Percentiles rank a stretch among this genome's conserved stretches.
phyloP scores from a whole-genome alignment of 2,329 filamentous ascomycete genomes.

The Exophiala dermatitidis region DNA sequence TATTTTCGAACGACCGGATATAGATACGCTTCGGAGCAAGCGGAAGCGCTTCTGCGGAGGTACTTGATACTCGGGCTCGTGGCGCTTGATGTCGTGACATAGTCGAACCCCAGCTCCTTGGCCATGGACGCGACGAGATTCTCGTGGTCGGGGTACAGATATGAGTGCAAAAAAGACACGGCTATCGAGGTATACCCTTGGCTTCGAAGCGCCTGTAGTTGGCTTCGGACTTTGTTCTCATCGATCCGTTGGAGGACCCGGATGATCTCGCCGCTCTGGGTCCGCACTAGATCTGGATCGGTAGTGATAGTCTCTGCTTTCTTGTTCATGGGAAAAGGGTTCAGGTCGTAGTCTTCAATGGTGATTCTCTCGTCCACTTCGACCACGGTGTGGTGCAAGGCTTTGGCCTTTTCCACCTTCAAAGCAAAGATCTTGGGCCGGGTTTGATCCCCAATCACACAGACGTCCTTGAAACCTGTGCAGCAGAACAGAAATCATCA shows the following conservation, averaged over 20 bases:
- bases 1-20: conserved; percentile 73
- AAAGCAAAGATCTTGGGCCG: background rate
- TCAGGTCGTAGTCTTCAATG: conserved; percentile 29
- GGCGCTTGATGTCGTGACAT: conserved; percentile 69
- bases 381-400: conserved; percentile 36
- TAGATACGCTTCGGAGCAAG: conserved; percentile 71
- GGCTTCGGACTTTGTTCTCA: conserved; percentile 44
- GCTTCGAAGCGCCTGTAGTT: conserved; percentile 48
- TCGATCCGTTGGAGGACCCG: conserved; percentile 52
- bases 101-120: conserved; percentile 66
- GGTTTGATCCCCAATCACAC: background rate
- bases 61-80: conserved; percentile 84
- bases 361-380: conserved; percentile 29
- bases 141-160: conserved; percentile 83
- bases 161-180: conserved; percentile 60
- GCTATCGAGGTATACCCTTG: conserved; percentile 5
- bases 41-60: conserved; percentile 67
- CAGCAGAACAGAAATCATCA: background rate
- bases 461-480: background rate
- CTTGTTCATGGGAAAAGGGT: background rate
- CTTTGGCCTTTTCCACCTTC: conserved; percentile 69
- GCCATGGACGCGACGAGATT: conserved; percentile 68
- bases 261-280: conserved; percentile 42
- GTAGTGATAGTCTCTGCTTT: background rate
- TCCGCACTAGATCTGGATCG: conserved; percentile 28